Percentiles rank a stretch among this genome's conserved stretches.
These are phyloP conservation scores for Rutstroemia sp. DNA, from an alignment of 2,329 filamentous ascomycete genomes.

Conservation along the genomic window DNA sequence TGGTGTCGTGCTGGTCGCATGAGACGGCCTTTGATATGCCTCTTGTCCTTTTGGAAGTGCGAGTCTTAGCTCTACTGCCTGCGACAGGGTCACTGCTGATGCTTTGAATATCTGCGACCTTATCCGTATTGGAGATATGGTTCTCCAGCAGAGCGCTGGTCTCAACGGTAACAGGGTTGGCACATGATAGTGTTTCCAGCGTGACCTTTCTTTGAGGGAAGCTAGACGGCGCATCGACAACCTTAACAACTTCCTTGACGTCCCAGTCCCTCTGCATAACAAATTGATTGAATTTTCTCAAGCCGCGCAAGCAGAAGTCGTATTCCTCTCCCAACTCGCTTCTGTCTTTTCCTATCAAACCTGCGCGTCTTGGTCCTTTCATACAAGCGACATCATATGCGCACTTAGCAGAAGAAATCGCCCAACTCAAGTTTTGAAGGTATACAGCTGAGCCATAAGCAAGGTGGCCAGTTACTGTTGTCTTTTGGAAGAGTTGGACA, in stretches of 20 bases:
- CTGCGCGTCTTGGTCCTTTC: neutral
- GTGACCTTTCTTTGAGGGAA: no score
- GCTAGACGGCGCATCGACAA: no score
- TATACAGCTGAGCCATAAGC: constrained; percentile 1
- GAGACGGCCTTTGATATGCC: no score
- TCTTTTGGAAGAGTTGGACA: neutral
- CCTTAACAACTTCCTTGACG: neutral
- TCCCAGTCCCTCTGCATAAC: constrained; percentile 6
- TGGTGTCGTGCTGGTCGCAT: no score
- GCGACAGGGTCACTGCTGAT: no score
- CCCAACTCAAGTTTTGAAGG: neutral
- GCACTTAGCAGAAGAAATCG: neutral
- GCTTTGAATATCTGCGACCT: no score
- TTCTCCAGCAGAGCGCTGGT: no score
- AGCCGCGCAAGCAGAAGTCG: neutral
- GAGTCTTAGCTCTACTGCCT: no score
- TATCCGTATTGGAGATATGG: no score
- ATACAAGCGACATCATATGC: neutral
- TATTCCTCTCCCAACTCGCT: neutral
- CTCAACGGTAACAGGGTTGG: no score
- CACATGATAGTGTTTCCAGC: no score
- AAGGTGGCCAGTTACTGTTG: neutral
- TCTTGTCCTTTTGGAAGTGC: no score
- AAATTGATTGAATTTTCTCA: constrained; percentile 1
- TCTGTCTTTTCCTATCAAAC: neutral